Conservation (phyloP, 2,329 filamentous ascomycete genomes). For the Colletotrichum chlorophyti region DNA sequence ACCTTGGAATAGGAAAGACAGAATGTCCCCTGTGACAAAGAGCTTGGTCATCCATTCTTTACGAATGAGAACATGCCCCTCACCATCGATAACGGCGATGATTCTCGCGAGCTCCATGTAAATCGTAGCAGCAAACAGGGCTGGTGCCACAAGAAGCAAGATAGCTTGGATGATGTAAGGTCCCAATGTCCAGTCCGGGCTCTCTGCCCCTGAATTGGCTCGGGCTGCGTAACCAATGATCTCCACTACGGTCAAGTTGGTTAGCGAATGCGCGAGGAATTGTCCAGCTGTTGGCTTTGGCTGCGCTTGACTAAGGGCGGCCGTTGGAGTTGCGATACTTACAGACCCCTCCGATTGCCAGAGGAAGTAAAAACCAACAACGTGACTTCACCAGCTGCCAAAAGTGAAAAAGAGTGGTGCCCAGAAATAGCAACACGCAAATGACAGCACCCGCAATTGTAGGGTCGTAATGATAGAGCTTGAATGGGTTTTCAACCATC, state of each 20-base stretch:
- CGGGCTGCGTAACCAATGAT: slow-evolving; percentile 59
- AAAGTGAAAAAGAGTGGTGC: slow-evolving; percentile 46
- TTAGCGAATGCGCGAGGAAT: neutral
- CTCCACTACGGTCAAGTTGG: slow-evolving; percentile 44
- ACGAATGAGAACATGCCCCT: slow-evolving; percentile 39
- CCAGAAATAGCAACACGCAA: slow-evolving; percentile 48
- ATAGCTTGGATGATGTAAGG: slow-evolving; percentile 51
- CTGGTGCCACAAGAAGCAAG: slow-evolving; percentile 52
- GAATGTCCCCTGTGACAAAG: slow-evolving; percentile 61
- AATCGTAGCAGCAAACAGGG: slow-evolving; percentile 55
- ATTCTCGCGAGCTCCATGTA: slow-evolving; percentile 58
- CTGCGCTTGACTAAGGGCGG: neutral
- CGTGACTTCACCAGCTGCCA: slow-evolving; percentile 47
- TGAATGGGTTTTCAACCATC: slow-evolving; percentile 4
- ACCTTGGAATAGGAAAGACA: slow-evolving; percentile 58
- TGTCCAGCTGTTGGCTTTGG: neutral
- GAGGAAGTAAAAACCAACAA: slow-evolving; percentile 60
- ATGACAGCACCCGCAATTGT: slow-evolving; percentile 49
- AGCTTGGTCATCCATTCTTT: slow-evolving; percentile 55
- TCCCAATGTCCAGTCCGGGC: slow-evolving; percentile 43
- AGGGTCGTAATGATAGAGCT: slow-evolving; percentile 55
- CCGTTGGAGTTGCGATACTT: too few relatives aligned
- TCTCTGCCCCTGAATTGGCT: slow-evolving; percentile 48
- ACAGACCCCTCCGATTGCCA: slow-evolving; percentile 58
- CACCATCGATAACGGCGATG: slow-evolving; percentile 45